phyloP scores from a whole-genome alignment of 2,329 filamentous ascomycete species.

The Didymella exigua region DNA sequence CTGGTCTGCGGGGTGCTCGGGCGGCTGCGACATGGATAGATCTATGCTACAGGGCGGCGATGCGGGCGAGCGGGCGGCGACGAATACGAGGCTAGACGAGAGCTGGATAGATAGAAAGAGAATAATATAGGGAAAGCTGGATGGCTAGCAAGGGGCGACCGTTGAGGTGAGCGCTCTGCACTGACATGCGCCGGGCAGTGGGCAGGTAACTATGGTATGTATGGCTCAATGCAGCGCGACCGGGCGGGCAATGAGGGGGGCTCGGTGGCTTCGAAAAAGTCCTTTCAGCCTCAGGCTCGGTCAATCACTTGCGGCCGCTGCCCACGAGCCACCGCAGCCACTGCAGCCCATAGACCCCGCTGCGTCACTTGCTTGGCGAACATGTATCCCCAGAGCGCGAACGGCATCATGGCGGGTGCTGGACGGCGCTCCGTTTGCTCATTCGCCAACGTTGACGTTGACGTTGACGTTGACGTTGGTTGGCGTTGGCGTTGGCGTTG shows the following conservation, averaged over 20 bases:
- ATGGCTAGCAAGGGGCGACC: constrained; percentile 8
- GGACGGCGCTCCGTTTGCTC: background rate
- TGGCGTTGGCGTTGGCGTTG: too few species aligned
- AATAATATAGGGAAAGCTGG: constrained; percentile 26
- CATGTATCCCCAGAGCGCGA: background rate
- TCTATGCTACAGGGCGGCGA: constrained; percentile 3
- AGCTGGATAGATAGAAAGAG: too few species aligned
- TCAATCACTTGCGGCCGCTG: background rate
- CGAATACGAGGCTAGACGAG: constrained; percentile 4
- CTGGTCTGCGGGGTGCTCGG: constrained; percentile 5
- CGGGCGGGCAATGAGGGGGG: constrained; percentile 4
- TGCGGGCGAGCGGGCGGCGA: constrained; percentile 4
- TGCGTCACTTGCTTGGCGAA: background rate
- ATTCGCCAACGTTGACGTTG: background rate
- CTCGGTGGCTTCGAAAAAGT: background rate
- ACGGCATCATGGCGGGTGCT: background rate
- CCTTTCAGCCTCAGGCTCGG: constrained; percentile 8
- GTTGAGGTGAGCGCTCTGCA: background rate
- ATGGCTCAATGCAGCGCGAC: background rate
- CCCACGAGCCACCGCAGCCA: constrained; percentile 2
- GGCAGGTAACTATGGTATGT: background rate
- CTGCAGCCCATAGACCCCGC: too few species aligned
- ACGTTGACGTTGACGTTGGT: too few species aligned
- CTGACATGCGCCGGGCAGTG: constrained; percentile 1
- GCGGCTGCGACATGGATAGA: constrained; percentile 11